Base-by-base conservation (phyloP, 2,329 filamentous ascomycete species). In the Paracoccidioides brasiliensis region DNA sequence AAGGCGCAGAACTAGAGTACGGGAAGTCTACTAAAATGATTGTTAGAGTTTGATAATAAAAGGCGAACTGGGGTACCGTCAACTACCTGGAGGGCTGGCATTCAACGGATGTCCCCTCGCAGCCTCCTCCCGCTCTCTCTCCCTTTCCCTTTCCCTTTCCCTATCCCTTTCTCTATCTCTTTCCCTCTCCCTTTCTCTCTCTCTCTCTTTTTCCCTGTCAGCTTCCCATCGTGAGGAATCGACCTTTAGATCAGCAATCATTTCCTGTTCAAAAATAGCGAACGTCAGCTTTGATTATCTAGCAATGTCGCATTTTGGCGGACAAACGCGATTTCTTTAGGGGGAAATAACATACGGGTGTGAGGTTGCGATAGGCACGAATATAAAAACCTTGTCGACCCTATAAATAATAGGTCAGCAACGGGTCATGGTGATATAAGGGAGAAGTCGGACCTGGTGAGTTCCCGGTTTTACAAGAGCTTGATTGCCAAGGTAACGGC, bases 401-500 rank as follows among this genome's bases (percentile, higher is more conserved):
- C 72, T 85, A 79, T 62, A 42, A 53, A 5, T 79, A 76, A 56
- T 70, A 54, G 61, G 67, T 70, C 46, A 58, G 55, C 28, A 53
- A 57, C 55, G 56, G 58, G 58, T 58, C 55, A 58, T 55, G 56
- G 53, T 56, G 56, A 54, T 54, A 56, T 50, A 57, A 61, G 52
- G 63, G 60, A 55, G 64, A 61, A 63, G 63, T 69, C 77, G 64
- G 79, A 88, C 85, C 79, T 86, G 81, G 71, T 86, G 85, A 64
- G 80, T 81, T 65, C 84, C 84, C 57, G 85, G 86, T 66, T 84
- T 83, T 67, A 88, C 86, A 65, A 88, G 79, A 63, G 86, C 86
- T 76, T 90, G 86, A 70, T 88, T 88, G 66, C 86, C 86, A 63
- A 90, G 79, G 69, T 89, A 90, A 67, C 86, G 85, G 75, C 86